A percentile compares a stretch with the other conserved stretches of the same genome.
Conservation (phyloP, 495 filamentous ascomycete genomes). For the Cercophora samala region DNA sequence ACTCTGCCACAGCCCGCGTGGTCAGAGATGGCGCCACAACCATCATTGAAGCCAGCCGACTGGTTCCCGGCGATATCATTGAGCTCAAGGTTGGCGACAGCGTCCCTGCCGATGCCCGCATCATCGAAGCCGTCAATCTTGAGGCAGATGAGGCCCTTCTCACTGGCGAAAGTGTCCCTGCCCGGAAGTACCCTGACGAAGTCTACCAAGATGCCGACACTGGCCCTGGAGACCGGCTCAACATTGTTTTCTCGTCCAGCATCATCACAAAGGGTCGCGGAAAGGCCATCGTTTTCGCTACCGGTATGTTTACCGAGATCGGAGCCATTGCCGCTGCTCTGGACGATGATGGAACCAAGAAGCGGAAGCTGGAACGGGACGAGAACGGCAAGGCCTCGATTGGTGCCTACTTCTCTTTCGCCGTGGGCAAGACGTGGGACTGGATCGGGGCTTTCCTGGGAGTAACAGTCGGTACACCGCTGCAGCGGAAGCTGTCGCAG, state of each 20-base stretch:
- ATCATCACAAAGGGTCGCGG: slow-evolving; percentile 55
- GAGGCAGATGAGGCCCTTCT: slow-evolving; percentile 51
- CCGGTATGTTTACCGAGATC: slow-evolving; percentile 14
- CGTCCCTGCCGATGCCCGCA: slow-evolving; percentile 60
- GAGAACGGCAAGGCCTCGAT: slow-evolving; percentile 9
- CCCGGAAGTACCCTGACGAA: slow-evolving; percentile 42
- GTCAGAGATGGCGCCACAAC: not conserved
- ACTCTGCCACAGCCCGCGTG: slow-evolving; percentile 8
- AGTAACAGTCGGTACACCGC: slow-evolving; percentile 11
- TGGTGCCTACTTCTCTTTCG: not conserved
- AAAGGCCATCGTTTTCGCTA: slow-evolving; percentile 14
- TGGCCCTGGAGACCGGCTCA: slow-evolving; percentile 49
- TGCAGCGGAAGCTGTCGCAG: slow-evolving; percentile 16
- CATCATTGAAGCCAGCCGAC: not conserved
- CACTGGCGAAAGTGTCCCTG: slow-evolving; percentile 59
- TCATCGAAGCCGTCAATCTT: slow-evolving; percentile 64
- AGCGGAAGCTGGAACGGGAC: slow-evolving; percentile 10
- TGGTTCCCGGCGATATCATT: slow-evolving; percentile 64
- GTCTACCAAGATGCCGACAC: slow-evolving; percentile 36
- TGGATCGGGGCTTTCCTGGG: slow-evolving; percentile 13
- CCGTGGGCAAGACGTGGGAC: not conserved
- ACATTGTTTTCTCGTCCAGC: slow-evolving; percentile 55
- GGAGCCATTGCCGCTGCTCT: slow-evolving; percentile 15
- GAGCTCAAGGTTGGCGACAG: slow-evolving; percentile 67
- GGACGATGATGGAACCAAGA: slow-evolving; percentile 8